phyloP scores from a whole-genome alignment of 2,329 filamentous ascomycete genomes.

The Dothistroma septosporum region DNA sequence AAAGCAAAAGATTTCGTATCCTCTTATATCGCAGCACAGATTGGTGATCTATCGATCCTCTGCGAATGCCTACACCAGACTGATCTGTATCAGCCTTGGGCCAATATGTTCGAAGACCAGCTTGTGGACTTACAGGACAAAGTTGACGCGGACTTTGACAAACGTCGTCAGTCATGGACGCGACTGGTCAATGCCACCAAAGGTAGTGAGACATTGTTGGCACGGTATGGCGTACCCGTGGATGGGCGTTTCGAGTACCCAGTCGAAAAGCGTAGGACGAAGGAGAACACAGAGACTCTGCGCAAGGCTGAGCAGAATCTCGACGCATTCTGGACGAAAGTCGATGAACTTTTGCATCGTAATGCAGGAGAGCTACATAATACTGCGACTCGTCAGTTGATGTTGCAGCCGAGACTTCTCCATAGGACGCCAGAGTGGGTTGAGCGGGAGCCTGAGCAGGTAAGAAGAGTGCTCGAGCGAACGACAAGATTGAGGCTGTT shows the following conservation, averaged over 20 bases:
- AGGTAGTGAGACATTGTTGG: slow-evolving; percentile 3
- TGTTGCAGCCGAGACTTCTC: slow-evolving; percentile 10
- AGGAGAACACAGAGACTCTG: slow-evolving; percentile 13
- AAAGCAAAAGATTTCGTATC: slow-evolving; percentile 10
- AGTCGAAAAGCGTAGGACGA: slow-evolving; percentile 10
- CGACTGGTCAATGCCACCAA: slow-evolving; percentile 1
- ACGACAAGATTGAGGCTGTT: background rate
- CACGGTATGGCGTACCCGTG: slow-evolving; percentile 2
- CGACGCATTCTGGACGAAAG: slow-evolving; percentile 14
- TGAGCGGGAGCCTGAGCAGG: slow-evolving; percentile 1
- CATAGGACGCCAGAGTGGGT: slow-evolving; percentile 16
- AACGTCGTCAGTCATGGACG: background rate
- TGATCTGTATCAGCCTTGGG: slow-evolving; percentile 49
- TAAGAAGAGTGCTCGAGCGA: background rate
- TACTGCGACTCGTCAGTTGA: slow-evolving; percentile 2
- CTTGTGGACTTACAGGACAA: slow-evolving; percentile 23
- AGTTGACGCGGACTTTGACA: slow-evolving; percentile 22
- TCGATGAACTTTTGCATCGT: slow-evolving; percentile 9
- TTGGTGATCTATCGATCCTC: slow-evolving; percentile 48
- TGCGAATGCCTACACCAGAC: slow-evolving; percentile 45
- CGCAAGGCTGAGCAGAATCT: slow-evolving; percentile 7
- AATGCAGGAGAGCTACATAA: slow-evolving; percentile 5
- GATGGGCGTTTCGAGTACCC: slow-evolving; percentile 9
- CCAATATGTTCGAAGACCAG: slow-evolving; percentile 37
- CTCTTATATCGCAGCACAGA: slow-evolving; percentile 19